Base-by-base conservation (phyloP, 2,329 filamentous ascomycete species). In the Aspergillus sp. region DNA sequence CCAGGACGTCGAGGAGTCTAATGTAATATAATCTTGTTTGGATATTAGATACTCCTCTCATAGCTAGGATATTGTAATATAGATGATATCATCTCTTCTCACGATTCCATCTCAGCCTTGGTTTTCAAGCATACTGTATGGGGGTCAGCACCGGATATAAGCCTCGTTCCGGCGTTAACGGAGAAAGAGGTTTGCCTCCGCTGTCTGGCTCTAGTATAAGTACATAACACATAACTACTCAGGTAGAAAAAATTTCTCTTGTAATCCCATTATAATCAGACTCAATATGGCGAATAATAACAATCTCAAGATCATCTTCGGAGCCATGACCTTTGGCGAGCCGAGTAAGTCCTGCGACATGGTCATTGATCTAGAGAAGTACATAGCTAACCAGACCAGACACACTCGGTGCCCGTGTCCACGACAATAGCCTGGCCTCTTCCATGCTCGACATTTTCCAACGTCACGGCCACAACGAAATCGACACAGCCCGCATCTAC, bases 401-500 rank as follows among this genome's bases (percentile, higher is more conserved):
- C 22, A 42, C 43, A 35, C 43, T 45, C 13, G 47, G 26, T 16
- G 45, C 50, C 24, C 26, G 22, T n/a, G 36, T 50, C 26, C 14
- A 47, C 45, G 8, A 33, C 26, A 16, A 19, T 14, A 4, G 16
- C 17, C 14, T 48, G 17, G 26, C 41, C 13, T 16, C 14, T 3
- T 24, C 32, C 2, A 35, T 44, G 2, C 54, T 69, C 22, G 57
- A 63, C 43, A 50, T 60, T 13, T 62, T 69, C 54, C 56, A 62
- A 11, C 43, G 35, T 8, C 51, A 61, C 24, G 66, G 65, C 9
- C 58, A 68, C 45, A 59, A 51, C 22, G 60, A 65, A 19, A 49
- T 68, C 24, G 66, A 68, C 51, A 67, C 65, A 2, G 58, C 65
- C 3, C 62, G 64, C 10, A 57, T 55, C 41, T 68, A 69, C 41